Conservation (phyloP, 1,284 basidiomycete genomes). For the Irpex lacteus region DNA sequence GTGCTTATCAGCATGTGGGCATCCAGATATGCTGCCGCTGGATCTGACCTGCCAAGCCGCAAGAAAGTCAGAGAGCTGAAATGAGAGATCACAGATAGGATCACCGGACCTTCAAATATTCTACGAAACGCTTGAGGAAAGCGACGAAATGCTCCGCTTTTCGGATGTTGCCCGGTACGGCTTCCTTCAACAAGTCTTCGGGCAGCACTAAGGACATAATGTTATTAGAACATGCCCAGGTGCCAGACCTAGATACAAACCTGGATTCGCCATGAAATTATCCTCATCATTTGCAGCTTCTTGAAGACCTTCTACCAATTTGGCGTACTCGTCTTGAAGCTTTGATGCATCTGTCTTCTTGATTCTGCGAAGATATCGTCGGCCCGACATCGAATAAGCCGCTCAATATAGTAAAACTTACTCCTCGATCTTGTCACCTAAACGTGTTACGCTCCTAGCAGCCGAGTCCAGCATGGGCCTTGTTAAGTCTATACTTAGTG, state of each 20-base stretch:
- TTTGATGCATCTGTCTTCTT: constrained; percentile 93
- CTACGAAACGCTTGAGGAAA: constrained; percentile 96
- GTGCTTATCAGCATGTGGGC: constrained; percentile 12
- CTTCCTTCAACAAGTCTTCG: constrained; percentile 93
- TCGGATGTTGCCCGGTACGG: constrained; percentile 96
- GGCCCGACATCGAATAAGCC: neutral
- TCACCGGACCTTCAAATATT: constrained; percentile 86
- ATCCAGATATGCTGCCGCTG: neutral
- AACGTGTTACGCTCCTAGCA: constrained; percentile 81
- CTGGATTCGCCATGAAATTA: constrained; percentile 86
- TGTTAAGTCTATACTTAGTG: constrained; percentile 97
- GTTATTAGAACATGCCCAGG: constrained; percentile 4
- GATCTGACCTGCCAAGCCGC: neutral
- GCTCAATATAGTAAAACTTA: constrained; percentile 35
- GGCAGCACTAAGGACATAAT: constrained; percentile 67
- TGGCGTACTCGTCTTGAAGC: constrained; percentile 97
- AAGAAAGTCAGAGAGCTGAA: neutral
- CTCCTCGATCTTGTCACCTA: constrained; percentile 95
- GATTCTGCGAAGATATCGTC: constrained; percentile 53
- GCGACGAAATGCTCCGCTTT: constrained; percentile 99
- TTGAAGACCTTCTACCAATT: constrained; percentile 93
- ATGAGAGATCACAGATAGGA: constrained; percentile 2
- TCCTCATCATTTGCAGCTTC: constrained; percentile 76
- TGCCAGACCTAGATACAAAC: constrained; percentile 37
- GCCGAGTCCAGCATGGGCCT: constrained; percentile 98